Conservation (phyloP, 75 land plant species). For the Isoetes taiwanensis region DNA sequence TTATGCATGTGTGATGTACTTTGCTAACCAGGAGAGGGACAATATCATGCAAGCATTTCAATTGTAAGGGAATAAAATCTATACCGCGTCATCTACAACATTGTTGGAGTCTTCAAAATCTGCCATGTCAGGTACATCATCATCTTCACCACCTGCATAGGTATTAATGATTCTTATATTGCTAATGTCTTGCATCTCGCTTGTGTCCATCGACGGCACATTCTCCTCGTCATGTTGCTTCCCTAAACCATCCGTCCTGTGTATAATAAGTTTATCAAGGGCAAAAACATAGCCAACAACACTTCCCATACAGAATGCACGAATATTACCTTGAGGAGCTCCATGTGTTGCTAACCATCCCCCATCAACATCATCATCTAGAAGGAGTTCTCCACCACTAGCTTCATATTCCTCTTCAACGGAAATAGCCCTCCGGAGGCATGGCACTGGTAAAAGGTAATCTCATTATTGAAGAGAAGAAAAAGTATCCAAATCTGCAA, state of each 20-base stretch:
- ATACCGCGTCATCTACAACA: slow-evolving; percentile 52
- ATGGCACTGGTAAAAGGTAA: slow-evolving; percentile 94
- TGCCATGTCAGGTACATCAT: slow-evolving; percentile 87
- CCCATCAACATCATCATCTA: slow-evolving; percentile 60
- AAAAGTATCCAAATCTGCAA: background rate
- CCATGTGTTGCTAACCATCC: slow-evolving; percentile 99
- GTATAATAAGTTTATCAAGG: background rate
- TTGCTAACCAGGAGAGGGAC: too few species aligned
- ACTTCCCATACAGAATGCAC: background rate
- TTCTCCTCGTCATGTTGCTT: slow-evolving; percentile 46
- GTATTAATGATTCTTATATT: slow-evolving; percentile 40
- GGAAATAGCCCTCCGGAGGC: slow-evolving; percentile 63
- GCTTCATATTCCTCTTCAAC: slow-evolving; percentile 89
- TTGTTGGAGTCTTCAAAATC: slow-evolving; percentile 58
- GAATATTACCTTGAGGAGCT: slow-evolving; percentile 48
- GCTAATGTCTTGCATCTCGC: slow-evolving; percentile 36
- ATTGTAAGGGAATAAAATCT: slow-evolving; percentile 9
- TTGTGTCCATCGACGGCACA: slow-evolving; percentile 68
- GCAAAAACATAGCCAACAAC: background rate
- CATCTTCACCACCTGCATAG: slow-evolving; percentile 72
- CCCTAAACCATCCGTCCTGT: background rate
- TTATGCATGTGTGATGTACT: too few species aligned
- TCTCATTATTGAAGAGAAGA: too few species aligned
- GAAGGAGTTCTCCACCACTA: slow-evolving; percentile 75
- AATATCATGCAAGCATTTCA: too few species aligned